Conservation (phyloP, 78 protist species). For the Dictyostelium citrinum region DNA sequence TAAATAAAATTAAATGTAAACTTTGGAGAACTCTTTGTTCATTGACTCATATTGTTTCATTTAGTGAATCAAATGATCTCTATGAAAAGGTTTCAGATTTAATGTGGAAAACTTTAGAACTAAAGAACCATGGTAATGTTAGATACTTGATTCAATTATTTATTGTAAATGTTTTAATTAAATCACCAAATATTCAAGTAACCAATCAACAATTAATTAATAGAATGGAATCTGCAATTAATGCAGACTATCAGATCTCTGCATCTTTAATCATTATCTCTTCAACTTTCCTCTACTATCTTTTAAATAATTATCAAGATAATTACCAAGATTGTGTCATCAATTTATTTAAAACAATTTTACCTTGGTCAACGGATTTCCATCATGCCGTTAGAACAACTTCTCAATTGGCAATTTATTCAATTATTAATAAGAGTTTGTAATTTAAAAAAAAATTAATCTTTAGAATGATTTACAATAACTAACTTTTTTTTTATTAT, state of each 20-base stretch:
- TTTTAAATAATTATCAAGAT: conserved; percentile 28
- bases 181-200: background rate
- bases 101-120: conserved; percentile 61
- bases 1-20: conserved; percentile 51
- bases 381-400: conserved; percentile 78
- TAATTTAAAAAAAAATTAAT: too few relatives aligned
- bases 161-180: conserved; percentile 39
- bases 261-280: conserved; percentile 60
- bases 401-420: conserved; percentile 50
- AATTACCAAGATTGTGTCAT: background rate
- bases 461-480: background rate
- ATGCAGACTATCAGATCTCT: conserved; percentile 58
- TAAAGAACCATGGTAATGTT: conserved; percentile 65
- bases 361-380: conserved; percentile 74
- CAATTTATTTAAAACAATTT: conserved; percentile 17
- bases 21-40: conserved; percentile 68
- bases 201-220: background rate
- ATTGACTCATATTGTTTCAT: conserved; percentile 14
- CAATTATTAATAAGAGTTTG: conserved; percentile 40
- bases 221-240: background rate
- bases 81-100: background rate
- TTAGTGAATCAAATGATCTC: background rate
- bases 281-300: conserved; percentile 32
- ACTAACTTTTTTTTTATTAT: background rate
- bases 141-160: conserved; percentile 65